Evolutionary conservation across 805 yeast species (phyloP).

Genomic region (Tetrapisispora namnaoensis): DNA sequence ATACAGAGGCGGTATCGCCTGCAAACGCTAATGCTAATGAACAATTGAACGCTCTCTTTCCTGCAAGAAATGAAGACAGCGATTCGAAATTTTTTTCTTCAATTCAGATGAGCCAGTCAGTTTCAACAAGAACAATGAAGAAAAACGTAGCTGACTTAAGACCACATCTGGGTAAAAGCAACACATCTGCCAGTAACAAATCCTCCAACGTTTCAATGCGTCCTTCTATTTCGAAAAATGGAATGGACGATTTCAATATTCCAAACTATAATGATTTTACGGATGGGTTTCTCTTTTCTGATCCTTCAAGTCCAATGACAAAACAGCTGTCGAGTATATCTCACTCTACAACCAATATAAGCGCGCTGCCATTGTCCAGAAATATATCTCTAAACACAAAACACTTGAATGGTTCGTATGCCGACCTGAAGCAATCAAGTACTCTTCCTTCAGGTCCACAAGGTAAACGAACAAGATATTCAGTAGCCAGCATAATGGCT

Average conservation of each 20-base stretch:
- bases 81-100: background rate
- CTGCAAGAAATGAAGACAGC: background rate
- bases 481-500: background rate
- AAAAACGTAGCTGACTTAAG: background rate
- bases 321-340: background rate
- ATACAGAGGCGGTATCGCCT: too few relatives aligned
- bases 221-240: background rate
- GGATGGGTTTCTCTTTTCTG: background rate
- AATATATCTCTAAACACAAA: background rate
- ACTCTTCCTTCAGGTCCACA: background rate
- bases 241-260: background rate
- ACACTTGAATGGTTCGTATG: background rate
- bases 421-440: background rate
- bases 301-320: slow-evolving; percentile 3
- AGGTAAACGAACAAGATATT: background rate
- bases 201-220: background rate
- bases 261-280: background rate
- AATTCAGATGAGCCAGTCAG: background rate
- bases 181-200: background rate
- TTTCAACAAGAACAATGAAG: background rate
- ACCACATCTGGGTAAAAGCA: background rate
- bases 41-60: background rate
- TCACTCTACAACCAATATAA: background rate
- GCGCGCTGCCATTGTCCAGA: background rate
- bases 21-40: background rate